These are phyloP conservation scores for Flaveria sonorensis DNA, from an alignment of 129 eudicot genomes.

Conservation along the genomic window DNA sequence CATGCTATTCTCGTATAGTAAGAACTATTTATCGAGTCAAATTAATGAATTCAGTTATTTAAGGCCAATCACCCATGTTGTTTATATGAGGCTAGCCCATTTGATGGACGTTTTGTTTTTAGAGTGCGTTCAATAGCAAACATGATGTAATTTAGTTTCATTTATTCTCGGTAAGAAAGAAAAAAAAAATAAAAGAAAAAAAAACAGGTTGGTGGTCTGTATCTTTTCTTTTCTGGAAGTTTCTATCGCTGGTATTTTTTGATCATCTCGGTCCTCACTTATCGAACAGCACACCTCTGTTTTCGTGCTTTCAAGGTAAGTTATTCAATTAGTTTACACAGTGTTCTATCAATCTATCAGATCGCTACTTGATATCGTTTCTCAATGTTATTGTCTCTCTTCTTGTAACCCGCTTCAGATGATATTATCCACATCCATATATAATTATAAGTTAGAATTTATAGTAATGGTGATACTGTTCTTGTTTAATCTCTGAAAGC, in stretches of 20 bases:
- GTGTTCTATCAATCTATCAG: not conserved
- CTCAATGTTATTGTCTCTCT: not conserved
- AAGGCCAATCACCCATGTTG: too few relatives aligned
- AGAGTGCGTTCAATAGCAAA: too few relatives aligned
- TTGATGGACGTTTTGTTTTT: too few relatives aligned
- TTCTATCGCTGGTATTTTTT: not conserved
- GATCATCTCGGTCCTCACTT: not conserved
- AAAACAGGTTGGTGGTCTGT: not conserved
- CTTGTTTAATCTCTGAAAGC: not conserved
- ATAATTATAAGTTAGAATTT: not conserved
- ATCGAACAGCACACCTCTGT: not conserved
- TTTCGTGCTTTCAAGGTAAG: constrained; percentile 4
- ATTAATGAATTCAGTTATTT: too few relatives aligned
- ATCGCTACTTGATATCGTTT: not conserved
- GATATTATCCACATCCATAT: not conserved
- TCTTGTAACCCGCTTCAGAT: not conserved
- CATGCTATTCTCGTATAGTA: too few relatives aligned
- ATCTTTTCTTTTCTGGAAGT: constrained; percentile 22
- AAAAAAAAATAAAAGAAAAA: too few relatives aligned
- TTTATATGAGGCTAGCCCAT: too few relatives aligned
- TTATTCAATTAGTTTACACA: not conserved
- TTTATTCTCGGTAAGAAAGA: too few relatives aligned
- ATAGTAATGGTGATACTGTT: not conserved
- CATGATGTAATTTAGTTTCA: too few relatives aligned
- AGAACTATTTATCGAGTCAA: too few relatives aligned